Conservation (phyloP, 1,284 basidiomycete species). For the Ceratobasidium sp. region DNA sequence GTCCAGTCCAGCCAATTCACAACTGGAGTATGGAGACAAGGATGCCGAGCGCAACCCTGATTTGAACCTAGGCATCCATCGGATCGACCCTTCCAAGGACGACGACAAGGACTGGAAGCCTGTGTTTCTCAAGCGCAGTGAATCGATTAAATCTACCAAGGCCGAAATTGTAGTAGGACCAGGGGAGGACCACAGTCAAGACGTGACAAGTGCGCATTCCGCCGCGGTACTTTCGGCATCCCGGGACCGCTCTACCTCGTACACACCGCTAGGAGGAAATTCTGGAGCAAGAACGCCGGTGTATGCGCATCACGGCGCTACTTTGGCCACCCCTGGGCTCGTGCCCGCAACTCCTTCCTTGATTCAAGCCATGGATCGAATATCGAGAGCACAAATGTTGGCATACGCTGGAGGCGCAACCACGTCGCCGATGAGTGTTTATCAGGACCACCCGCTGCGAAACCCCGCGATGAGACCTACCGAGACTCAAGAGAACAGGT, state of each 20-base stretch:
- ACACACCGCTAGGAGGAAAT: background rate
- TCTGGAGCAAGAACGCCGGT: background rate
- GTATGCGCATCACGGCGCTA: background rate
- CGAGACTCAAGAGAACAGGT: background rate
- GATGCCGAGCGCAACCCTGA: constrained; percentile 26
- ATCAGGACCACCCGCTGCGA: background rate
- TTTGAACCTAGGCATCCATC: constrained; percentile 4
- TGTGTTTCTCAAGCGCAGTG: constrained; percentile 22
- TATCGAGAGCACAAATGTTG: constrained; percentile 7
- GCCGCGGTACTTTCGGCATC: background rate
- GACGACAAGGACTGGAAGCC: constrained; percentile 28
- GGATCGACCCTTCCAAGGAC: constrained; percentile 15
- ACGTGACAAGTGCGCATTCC: constrained; percentile 1
- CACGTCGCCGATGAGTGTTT: background rate
- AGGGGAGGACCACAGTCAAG: background rate
- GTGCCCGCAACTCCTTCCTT: constrained; percentile 27
- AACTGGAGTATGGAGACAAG: constrained; percentile 18
- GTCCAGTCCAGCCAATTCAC: background rate
- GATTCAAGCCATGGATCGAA: constrained; percentile 20
- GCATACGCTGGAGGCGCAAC: constrained; percentile 5
- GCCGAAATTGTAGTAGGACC: background rate
- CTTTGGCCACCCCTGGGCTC: background rate
- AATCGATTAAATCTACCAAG: constrained; percentile 15
- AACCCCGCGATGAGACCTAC: background rate
- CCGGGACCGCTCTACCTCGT: background rate